These are phyloP conservation scores for Phoma sp. DNA, from an alignment of 2,329 filamentous ascomycete species.

Conservation along the genomic window DNA sequence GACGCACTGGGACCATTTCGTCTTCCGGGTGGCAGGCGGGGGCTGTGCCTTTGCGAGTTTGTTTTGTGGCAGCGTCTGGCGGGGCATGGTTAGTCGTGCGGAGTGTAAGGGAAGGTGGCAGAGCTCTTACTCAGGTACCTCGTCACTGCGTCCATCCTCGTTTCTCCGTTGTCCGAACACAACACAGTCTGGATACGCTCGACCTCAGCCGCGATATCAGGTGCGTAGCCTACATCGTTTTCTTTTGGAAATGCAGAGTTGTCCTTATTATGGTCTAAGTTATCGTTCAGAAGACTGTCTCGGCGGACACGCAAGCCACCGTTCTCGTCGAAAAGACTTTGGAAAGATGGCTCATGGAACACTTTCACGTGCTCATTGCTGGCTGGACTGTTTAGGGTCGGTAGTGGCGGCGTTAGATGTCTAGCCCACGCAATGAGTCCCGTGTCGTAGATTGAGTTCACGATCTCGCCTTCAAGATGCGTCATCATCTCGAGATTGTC, in stretches of 20 bases:
- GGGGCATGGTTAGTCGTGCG: constrained; percentile 23
- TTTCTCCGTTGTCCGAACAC: constrained; percentile 58
- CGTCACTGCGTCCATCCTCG: constrained; percentile 63
- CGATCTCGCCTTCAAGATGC: constrained; percentile 76
- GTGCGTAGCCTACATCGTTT: constrained; percentile 54
- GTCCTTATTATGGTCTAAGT: not conserved
- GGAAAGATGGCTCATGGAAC: constrained; percentile 4
- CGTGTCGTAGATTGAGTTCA: constrained; percentile 77
- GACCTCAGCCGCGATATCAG: constrained; percentile 65
- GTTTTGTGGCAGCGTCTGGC: constrained; percentile 47
- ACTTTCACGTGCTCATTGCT: constrained; percentile 16
- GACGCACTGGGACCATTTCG: constrained; percentile 71
- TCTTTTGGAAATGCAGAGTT: not conserved
- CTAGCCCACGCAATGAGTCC: constrained; percentile 76
- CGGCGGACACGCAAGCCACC: not conserved
- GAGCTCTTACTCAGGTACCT: constrained; percentile 64
- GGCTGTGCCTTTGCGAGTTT: constrained; percentile 58
- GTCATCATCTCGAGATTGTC: constrained; percentile 83
- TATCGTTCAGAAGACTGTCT: not conserved
- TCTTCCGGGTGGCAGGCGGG: constrained; percentile 60
- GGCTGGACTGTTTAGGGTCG: constrained; percentile 60
- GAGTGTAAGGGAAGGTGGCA: not conserved
- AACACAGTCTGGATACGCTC: constrained; percentile 65
- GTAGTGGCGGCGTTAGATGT: constrained; percentile 64
- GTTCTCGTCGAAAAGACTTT: constrained; percentile 1